A percentile compares a stretch with the other conserved stretches of the same genome.
These are phyloP conservation scores for Entomortierella lignicola DNA, from an alignment of 192 early-diverging fungal species.

Conservation along the genomic window DNA sequence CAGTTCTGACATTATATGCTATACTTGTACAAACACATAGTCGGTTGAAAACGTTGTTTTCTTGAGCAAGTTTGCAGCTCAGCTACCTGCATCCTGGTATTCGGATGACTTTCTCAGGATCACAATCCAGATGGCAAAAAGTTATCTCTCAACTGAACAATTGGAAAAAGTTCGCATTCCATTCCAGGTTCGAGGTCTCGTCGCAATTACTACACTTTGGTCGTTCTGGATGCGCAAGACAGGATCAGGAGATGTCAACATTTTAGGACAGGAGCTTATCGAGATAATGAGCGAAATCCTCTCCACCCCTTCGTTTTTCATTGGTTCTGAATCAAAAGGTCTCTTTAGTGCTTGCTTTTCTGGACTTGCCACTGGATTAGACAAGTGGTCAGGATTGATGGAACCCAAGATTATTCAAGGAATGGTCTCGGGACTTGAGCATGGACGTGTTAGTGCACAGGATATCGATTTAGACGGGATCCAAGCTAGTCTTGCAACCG, in stretches of 20 bases:
- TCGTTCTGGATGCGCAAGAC: conserved; percentile 53
- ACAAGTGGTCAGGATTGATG: conserved; percentile 52
- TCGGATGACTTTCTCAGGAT: conserved; percentile 39
- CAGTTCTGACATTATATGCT: too few relatives aligned
- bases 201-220: conserved; percentile 30
- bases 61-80: conserved; percentile 30
- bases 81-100: conserved; percentile 44
- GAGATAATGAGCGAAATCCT: conserved; percentile 42
- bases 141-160: conserved; percentile 30
- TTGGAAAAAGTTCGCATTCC: conserved; percentile 32
- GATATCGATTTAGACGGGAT: conserved; percentile 34
- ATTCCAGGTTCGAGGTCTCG: conserved; percentile 28
- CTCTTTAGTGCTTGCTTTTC: conserved; percentile 38
- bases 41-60: conserved; percentile 35
- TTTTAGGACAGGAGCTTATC: conserved; percentile 40
- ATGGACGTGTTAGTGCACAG: conserved; percentile 32
- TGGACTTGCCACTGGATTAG: conserved; percentile 40
- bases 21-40: conserved; percentile 1
- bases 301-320: conserved; percentile 35
- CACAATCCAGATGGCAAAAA: conserved; percentile 26
- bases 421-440: conserved; percentile 29
- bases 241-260: conserved; percentile 34
- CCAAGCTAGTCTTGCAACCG: conserved; percentile 46
- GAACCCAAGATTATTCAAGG: conserved; percentile 44
- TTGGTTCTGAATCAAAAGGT: conserved; percentile 13